phyloP scores from a whole-genome alignment of 495 filamentous ascomycete species.

The Podospora anserina region DNA sequence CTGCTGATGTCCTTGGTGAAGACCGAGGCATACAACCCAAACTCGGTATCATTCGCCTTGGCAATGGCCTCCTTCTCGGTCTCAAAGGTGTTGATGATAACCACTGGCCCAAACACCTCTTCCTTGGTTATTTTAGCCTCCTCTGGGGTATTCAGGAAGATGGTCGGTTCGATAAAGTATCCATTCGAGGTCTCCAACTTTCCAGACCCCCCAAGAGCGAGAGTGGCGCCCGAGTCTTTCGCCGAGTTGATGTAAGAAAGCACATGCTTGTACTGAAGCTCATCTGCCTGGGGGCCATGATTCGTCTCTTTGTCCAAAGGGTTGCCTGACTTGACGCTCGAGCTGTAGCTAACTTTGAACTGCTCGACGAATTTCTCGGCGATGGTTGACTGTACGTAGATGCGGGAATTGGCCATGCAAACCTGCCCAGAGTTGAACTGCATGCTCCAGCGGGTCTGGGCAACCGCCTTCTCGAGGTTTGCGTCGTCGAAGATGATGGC shows the following conservation, averaged over 20 bases:
- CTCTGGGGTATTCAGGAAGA: constrained; percentile 68
- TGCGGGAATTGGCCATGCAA: constrained; percentile 73
- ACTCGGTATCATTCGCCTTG: constrained; percentile 70
- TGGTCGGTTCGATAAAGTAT: constrained; percentile 62
- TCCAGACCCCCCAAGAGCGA: constrained; percentile 30
- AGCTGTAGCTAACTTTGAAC: constrained; percentile 54
- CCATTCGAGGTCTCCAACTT: constrained; percentile 28
- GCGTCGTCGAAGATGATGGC: constrained; percentile 68
- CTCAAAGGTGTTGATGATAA: constrained; percentile 66
- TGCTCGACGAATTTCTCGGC: constrained; percentile 57
- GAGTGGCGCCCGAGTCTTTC: constrained; percentile 29
- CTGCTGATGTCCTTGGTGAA: constrained; percentile 68
- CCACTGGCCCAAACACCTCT: constrained; percentile 62
- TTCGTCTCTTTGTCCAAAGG: constrained; percentile 60
- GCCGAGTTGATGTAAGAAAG: constrained; percentile 36
- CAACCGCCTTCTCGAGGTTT: constrained; percentile 64
- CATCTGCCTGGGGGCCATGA: constrained; percentile 57
- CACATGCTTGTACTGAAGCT: constrained; percentile 37
- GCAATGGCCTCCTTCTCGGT: constrained; percentile 60
- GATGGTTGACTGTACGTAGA: constrained; percentile 63
- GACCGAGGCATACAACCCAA: constrained; percentile 71
- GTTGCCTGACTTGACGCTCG: constrained; percentile 57
- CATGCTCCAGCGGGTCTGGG: constrained; percentile 67
- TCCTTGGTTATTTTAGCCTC: constrained; percentile 57
- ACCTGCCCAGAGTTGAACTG: constrained; percentile 73